Evolutionary conservation across 306 rosid species (phyloP), one percentile per base, ranked within the genome.

Genomic region (Chamaecrista fasciculata): DNA sequence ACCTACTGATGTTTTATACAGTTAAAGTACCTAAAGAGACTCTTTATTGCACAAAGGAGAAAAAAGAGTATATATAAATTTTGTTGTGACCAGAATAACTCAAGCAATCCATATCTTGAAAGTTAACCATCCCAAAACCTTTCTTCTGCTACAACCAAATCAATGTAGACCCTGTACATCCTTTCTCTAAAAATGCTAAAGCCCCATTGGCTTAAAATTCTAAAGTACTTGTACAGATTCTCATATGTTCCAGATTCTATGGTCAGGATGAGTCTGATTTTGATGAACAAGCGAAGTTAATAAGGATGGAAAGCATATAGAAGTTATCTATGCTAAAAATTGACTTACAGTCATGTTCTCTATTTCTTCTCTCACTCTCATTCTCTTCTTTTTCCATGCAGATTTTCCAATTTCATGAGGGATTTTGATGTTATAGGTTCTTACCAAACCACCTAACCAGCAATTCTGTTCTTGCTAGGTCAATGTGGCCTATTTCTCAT

Each of bases 111-210:
- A 4, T 2, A 44, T n/a, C 20, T 44, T n/a, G 23, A 44, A 49
- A 19, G n/a, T 7, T 4, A 7, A 58, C 33, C 37, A 58, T 33
- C 10, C 31, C 36, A 47, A 24, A 28, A 33, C 51, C 61, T 47
- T 58, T 58, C 43, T 47, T 33, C 39, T 29, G n/a, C 8, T 36
- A 16, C 33, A 33, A 29, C 36, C 26, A 71, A 59, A 62, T 46
- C 49, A 59, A 71, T 42, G 14, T 46, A 59, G 67, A 71, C 19
- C 64, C 3, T 37, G 16, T 9, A 52, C 62, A n/a, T 19, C 28
- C 39, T 69, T 36, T 52, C 34, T 3, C 9, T 29, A 26, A n/a
- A 49, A 52, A 37, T 9, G 18, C 42, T 31, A 0, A 4, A 42
- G 40, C 11, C 19, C 23, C 9, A n/a, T 16, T 31, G 15, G 18